Conservation (phyloP, 1,284 basidiomycete species). For the Cutaneotrichosporon mucoides region DNA sequence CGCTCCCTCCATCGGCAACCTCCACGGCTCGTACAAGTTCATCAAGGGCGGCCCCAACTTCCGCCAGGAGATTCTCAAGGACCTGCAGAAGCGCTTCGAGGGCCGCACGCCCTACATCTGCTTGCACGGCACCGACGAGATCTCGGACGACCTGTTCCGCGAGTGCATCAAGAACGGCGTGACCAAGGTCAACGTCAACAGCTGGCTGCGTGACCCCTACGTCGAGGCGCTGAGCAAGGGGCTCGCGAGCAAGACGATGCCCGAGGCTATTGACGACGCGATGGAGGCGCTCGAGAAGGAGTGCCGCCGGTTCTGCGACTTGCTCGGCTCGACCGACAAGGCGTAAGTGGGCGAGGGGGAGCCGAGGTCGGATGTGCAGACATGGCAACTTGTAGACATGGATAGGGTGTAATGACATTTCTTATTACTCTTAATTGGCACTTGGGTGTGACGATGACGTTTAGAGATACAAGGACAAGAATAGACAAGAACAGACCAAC, state of each 20-base stretch:
- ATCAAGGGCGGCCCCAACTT: slow-evolving; percentile 41
- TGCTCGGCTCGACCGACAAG: slow-evolving; percentile 44
- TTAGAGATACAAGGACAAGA: background rate
- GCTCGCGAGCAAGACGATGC: slow-evolving; percentile 39
- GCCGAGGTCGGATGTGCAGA: too few species aligned
- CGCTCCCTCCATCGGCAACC: slow-evolving; percentile 51
- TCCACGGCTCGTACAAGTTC: slow-evolving; percentile 49
- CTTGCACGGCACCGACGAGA: slow-evolving; percentile 49
- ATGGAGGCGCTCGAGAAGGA: slow-evolving; percentile 40
- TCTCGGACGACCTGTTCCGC: slow-evolving; percentile 43
- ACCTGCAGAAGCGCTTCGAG: slow-evolving; percentile 29
- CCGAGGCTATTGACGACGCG: slow-evolving; percentile 45
- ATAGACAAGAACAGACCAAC: background rate
- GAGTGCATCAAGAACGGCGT: slow-evolving; percentile 45
- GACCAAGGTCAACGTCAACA: slow-evolving; percentile 50
- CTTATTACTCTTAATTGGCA: too few species aligned
- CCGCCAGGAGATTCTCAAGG: slow-evolving; percentile 36
- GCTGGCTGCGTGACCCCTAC: slow-evolving; percentile 49
- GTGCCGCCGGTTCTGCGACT: slow-evolving; percentile 40
- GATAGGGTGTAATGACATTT: too few species aligned
- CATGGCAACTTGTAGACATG: background rate
- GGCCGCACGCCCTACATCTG: slow-evolving; percentile 32
- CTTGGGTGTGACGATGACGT: too few species aligned
- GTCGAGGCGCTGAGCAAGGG: slow-evolving; percentile 32
- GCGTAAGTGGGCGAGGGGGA: slow-evolving; percentile 19